Evolutionary conservation across 2,329 filamentous ascomycete genomes (phyloP).

Genomic region (Biscogniauxia mediterranea): DNA sequence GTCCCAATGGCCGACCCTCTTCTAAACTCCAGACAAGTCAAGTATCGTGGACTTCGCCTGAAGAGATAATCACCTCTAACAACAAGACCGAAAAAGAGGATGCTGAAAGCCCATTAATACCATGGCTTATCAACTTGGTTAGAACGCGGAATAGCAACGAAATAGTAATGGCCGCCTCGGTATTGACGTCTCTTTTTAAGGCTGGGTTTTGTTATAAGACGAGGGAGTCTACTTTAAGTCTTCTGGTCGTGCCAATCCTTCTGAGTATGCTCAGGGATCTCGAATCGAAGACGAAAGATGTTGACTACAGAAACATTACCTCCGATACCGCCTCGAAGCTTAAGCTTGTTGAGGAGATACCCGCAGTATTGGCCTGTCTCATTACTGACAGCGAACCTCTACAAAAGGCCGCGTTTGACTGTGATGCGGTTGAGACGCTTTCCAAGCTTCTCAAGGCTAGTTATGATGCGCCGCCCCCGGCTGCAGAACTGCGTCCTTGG

Average conservation of each 20-base stretch:
- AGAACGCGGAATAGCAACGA: conserved; percentile 57
- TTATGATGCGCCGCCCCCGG: conserved; percentile 44
- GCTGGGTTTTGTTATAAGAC: conserved; percentile 63
- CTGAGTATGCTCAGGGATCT: conserved; percentile 62
- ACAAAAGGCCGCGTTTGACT: conserved; percentile 79
- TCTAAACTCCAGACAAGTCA: conserved; percentile 27
- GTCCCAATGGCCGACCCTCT: conserved; percentile 24
- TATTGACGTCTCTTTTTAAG: conserved; percentile 69
- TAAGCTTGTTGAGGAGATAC: conserved; percentile 66
- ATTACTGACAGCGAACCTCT: conserved; percentile 75
- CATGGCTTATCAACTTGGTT: conserved; percentile 68
- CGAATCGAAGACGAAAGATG: conserved; percentile 37
- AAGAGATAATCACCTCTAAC: conserved; percentile 21
- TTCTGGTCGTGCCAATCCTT: conserved; percentile 69
- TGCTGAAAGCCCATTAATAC: conserved; percentile 67
- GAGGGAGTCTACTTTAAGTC: conserved; percentile 62
- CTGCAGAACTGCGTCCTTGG: conserved; percentile 36
- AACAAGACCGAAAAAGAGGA: conserved; percentile 49
- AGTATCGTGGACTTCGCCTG: conserved; percentile 26
- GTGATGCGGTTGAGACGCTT: conserved; percentile 46
- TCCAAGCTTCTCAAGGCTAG: conserved; percentile 50
- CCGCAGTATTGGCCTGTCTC: conserved; percentile 73
- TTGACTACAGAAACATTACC: conserved; percentile 24
- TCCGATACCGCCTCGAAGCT: conserved; percentile 41
- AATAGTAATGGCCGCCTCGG: conserved; percentile 65